A percentile compares a stretch with the other conserved stretches of the same genome.
Conservation (phyloP, 352 stramenopile species). For the Plasmopara halstedii region DNA sequence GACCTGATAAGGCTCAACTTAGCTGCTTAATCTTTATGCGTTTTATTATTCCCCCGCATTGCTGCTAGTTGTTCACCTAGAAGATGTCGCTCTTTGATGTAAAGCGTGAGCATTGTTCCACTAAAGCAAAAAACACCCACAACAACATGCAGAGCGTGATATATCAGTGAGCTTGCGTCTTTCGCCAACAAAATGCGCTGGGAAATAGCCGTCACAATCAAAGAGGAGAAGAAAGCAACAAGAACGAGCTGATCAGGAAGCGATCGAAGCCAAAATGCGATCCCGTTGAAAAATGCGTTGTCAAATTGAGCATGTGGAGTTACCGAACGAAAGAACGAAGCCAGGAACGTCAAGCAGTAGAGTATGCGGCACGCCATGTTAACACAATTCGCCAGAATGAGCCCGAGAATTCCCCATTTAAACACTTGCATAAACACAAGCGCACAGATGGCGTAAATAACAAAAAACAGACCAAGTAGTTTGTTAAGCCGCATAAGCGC, state of each 20-base stretch:
- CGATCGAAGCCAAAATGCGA: slow-evolving; percentile 45
- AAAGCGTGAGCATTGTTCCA: slow-evolving; percentile 28
- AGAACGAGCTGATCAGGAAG: slow-evolving; percentile 47
- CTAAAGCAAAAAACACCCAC: slow-evolving; percentile 43
- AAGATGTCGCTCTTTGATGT: slow-evolving; percentile 40
- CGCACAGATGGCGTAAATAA: slow-evolving; percentile 53
- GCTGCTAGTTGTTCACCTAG: slow-evolving; percentile 26
- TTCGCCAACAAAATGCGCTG: slow-evolving; percentile 32
- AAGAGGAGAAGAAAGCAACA: slow-evolving; percentile 30
- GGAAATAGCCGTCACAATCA: slow-evolving; percentile 32
- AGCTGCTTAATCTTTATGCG: slow-evolving; percentile 14
- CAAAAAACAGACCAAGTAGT: slow-evolving; percentile 74
- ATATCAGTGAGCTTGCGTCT: slow-evolving; percentile 12
- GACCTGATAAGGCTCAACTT: neutral
- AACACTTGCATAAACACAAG: slow-evolving; percentile 60
- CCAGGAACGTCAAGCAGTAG: slow-evolving; percentile 73
- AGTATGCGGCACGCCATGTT: slow-evolving; percentile 82
- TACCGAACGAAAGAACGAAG: slow-evolving; percentile 35
- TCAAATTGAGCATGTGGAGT: neutral
- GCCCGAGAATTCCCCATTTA: slow-evolving; percentile 48
- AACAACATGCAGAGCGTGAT: slow-evolving; percentile 36
- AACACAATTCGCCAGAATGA: slow-evolving; percentile 83
- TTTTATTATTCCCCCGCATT: slow-evolving; percentile 18
- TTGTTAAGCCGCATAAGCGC: slow-evolving; percentile 79
- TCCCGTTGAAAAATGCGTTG: slow-evolving; percentile 7